Evolutionary conservation across 352 stramenopile genomes (phyloP), one percentile per base, ranked within the genome.

Genomic region (Phytophthora pseudosyringae): DNA sequence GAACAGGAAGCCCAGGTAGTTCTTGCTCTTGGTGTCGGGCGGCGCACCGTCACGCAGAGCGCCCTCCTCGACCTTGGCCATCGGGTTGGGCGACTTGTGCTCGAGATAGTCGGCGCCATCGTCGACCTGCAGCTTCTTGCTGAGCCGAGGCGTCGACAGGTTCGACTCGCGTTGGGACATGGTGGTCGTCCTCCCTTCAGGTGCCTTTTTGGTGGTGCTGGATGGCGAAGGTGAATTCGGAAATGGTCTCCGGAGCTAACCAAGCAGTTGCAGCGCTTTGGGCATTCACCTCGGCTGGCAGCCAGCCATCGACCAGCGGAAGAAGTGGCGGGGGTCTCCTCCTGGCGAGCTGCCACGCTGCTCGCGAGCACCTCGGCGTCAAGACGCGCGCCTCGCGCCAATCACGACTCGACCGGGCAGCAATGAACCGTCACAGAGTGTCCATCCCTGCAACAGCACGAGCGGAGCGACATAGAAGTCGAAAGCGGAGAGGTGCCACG

Each of bases 1-100:
- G 49, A 68, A 70, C 4, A 88, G 44, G 29, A 88, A 68, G 0
- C 73, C 80, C 13, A 79, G 58, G 65, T 81, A 77, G 16, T 64
- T 62, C 25, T 67, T 76, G 57, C 67, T 81, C 32, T 64, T 75
- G 31, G 74, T 59, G 9, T 76, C 55, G 0, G 76, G 76, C 0
- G 63, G 33, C 10, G 59, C 61, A 18, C 79, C 77, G n/a, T 75
- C 59, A 54, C 77, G 75, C 11, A 88, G 47, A 3, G 77, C 78
- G 9, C 80, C 80, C n/a, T 70, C 64, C 38, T 79, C 68, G 8
- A 81, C 57, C 18, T 67, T 67, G 28, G 28, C 54, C 41, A 67
- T 63, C 13, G 28, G 66, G n/a, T 74, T 66, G 66, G 60, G 66
- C 38, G 66, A 74, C 43, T 74, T 74, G 48, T 49, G 8, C 49